Conservation (phyloP, 352 stramenopile species). For the Globisporangium mamillatum region DNA sequence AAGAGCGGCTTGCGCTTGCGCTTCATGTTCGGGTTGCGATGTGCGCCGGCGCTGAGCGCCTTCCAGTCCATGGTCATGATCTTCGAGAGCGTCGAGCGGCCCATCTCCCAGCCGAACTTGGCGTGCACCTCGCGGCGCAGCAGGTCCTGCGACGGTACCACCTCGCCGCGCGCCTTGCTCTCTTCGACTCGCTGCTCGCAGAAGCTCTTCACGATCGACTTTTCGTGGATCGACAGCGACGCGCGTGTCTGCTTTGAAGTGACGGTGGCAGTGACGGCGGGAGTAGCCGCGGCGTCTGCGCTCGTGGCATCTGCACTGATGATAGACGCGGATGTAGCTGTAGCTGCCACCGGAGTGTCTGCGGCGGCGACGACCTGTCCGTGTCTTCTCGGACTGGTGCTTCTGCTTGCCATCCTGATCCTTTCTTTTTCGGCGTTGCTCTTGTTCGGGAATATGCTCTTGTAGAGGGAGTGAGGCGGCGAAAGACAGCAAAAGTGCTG, state of each 20-base stretch:
- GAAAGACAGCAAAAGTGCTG: no score
- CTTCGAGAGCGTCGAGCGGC: constrained; percentile 73
- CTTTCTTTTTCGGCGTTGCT: no score
- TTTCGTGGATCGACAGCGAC: constrained; percentile 68
- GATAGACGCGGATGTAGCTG: not conserved
- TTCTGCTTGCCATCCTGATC: not conserved
- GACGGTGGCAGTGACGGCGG: no score
- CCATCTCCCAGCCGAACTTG: constrained; percentile 62
- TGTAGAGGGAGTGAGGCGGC: no score
- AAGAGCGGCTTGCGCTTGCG: constrained; percentile 68
- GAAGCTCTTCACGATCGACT: constrained; percentile 72
- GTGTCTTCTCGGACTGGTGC: not conserved
- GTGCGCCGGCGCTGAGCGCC: constrained; percentile 36
- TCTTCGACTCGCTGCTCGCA: constrained; percentile 62
- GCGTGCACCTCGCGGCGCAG: constrained; percentile 48
- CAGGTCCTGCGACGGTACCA: constrained; percentile 58
- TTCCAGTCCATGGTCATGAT: constrained; percentile 72
- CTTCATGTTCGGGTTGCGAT: constrained; percentile 76
- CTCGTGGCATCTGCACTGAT: not conserved
- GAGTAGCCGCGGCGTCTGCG: not conserved
- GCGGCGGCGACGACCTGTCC: not conserved
- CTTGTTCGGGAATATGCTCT: no score
- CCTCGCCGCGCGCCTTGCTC: constrained; percentile 50
- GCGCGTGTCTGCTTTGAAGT: constrained; percentile 25
- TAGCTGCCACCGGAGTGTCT: not conserved